phyloP scores from a whole-genome alignment of 345 rosid genomes.

The Lagerstroemia speciosa region DNA sequence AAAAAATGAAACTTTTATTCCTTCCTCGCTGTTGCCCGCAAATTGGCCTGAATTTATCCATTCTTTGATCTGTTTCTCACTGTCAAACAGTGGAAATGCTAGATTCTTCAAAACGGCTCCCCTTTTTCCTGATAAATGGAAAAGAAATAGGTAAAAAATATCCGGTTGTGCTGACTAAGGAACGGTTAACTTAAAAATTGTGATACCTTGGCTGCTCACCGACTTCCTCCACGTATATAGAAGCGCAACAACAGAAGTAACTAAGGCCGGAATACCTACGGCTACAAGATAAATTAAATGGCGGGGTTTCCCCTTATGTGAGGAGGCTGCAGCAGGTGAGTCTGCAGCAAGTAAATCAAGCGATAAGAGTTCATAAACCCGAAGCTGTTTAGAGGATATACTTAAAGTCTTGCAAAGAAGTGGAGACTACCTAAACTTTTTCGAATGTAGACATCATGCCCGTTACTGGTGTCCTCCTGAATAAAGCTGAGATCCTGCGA shows the following conservation, averaged over 20 bases:
- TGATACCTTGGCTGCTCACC: background rate
- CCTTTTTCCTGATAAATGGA: slow-evolving; percentile 13
- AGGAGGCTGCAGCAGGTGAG: background rate
- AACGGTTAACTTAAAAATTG: background rate
- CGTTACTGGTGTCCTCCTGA: slow-evolving; percentile 3
- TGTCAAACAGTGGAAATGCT: slow-evolving; percentile 14
- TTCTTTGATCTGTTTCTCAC: slow-evolving; percentile 19
- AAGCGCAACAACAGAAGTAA: background rate
- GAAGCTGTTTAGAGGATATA: background rate
- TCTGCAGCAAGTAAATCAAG: background rate
- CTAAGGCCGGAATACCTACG: background rate
- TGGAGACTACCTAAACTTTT: slow-evolving; percentile 10
- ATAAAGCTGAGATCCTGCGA: slow-evolving; percentile 2
- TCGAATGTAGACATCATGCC: slow-evolving; percentile 12
- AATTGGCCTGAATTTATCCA: slow-evolving; percentile 15
- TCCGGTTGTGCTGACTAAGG: background rate
- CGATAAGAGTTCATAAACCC: background rate
- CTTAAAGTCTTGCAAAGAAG: background rate
- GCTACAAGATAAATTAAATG: background rate
- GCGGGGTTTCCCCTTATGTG: background rate
- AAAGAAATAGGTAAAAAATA: too few relatives aligned
- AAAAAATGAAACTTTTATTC: slow-evolving; percentile 35
- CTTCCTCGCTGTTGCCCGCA: slow-evolving; percentile 23
- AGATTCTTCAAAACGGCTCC: slow-evolving; percentile 4
- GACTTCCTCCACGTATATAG: background rate